These are phyloP conservation scores for Thelonectria blattea DNA, from an alignment of 2,329 filamentous ascomycete species.

Conservation along the genomic window DNA sequence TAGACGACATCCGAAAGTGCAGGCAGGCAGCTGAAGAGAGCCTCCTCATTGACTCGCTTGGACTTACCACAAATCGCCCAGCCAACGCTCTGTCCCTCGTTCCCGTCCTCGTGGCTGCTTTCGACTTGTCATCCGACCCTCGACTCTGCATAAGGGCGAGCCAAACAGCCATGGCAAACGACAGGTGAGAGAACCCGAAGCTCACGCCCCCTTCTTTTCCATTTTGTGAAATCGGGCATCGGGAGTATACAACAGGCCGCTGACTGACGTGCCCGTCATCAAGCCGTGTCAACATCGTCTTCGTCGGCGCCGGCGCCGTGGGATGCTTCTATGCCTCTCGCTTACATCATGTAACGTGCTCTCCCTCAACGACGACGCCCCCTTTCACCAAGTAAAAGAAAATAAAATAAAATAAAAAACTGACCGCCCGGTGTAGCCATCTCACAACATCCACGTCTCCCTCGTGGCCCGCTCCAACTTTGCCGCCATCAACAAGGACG, in stretches of 20 bases:
- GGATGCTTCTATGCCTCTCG: conserved; percentile 76
- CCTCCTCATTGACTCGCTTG: background rate
- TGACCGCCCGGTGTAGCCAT: conserved; percentile 46
- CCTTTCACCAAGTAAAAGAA: too few relatives aligned
- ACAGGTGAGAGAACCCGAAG: conserved; percentile 15
- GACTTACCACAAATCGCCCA: background rate
- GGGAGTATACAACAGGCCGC: background rate
- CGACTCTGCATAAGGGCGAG: conserved; percentile 10
- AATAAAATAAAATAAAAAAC: too few relatives aligned
- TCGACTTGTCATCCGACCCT: conserved; percentile 2
- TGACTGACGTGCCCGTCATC: conserved; percentile 18
- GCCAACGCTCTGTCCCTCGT: background rate
- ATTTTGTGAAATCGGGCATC: background rate
- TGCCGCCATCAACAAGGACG: conserved; percentile 62
- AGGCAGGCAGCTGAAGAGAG: background rate
- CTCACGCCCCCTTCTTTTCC: background rate
- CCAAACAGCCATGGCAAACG: conserved; percentile 10
- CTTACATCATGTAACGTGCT: conserved; percentile 61
- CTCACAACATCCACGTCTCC: conserved; percentile 63
- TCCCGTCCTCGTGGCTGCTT: conserved; percentile 2
- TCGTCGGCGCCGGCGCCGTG: conserved; percentile 74
- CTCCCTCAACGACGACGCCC: conserved; percentile 4
- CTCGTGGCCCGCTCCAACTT: conserved; percentile 79
- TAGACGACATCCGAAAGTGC: background rate
- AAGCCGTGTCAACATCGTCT: conserved; percentile 60